Conservation (phyloP, 768 basidiomycete species). For the Coprinellus aureogranulatus region DNA sequence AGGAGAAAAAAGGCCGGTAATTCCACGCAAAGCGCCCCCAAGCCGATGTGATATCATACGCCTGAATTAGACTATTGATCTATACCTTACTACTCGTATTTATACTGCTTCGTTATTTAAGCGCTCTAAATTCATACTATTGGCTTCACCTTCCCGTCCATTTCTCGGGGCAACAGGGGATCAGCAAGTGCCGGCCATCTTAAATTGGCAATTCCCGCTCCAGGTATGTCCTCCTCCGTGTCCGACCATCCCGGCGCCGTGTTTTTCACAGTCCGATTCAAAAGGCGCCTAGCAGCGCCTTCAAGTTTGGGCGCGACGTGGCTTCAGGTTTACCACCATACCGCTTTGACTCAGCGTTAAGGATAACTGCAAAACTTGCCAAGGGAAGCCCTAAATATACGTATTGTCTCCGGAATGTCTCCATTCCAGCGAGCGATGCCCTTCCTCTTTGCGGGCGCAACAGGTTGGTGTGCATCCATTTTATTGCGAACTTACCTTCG, state of each 20-base stretch:
- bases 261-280: slow-evolving; percentile 9
- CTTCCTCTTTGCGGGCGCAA: slow-evolving; percentile 51
- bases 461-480: slow-evolving; percentile 49
- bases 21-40: too few relatives aligned
- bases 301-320: neutral
- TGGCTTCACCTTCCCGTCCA: neutral
- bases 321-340: neutral
- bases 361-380: too few relatives aligned
- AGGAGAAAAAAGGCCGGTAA: too few relatives aligned
- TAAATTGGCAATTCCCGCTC: slow-evolving; percentile 9
- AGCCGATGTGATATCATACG: too few relatives aligned
- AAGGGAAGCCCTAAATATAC: neutral
- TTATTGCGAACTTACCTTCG: neutral
- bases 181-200: too few relatives aligned
- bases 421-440: slow-evolving; percentile 39
- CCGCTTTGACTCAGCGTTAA: too few relatives aligned
- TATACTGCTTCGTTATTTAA: neutral
- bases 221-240: slow-evolving; percentile 5
- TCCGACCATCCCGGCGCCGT: neutral
- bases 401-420: neutral
- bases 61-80: neutral
- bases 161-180: too few relatives aligned
- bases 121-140: neutral
- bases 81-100: neutral
- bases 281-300: neutral